phyloP scores from a whole-genome alignment of 2,329 filamentous ascomycete genomes.

The Knufia fluminis region DNA sequence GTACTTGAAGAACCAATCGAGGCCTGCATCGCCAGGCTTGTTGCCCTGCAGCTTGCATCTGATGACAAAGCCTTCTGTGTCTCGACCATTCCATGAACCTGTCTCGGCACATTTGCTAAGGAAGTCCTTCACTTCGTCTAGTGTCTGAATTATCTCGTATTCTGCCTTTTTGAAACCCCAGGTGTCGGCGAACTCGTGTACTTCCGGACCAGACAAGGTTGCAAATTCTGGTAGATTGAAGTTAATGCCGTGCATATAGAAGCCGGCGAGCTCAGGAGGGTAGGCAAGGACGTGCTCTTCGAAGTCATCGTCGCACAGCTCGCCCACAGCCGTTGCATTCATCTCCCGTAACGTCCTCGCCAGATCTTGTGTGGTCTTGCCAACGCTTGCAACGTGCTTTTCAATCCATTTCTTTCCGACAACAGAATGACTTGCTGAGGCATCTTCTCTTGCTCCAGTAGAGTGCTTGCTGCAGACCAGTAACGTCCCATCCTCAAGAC shows the following conservation, averaged over 20 bases:
- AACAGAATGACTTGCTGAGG: conserved; percentile 67
- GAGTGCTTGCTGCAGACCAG: conserved; percentile 99
- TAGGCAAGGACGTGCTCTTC: conserved; percentile 97
- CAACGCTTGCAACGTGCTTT: conserved; percentile 64
- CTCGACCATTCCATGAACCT: conserved; percentile 78
- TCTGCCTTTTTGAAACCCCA: conserved; percentile 94
- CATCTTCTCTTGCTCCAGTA: conserved; percentile 67
- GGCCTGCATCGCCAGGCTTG: conserved; percentile 37
- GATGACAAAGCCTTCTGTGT: conserved; percentile 95
- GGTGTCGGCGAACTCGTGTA: conserved; percentile 77
- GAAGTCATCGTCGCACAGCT: conserved; percentile 91
- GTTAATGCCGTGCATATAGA: conserved; percentile 95
- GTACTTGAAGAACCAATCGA: conserved; percentile 99
- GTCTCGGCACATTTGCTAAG: conserved; percentile 78
- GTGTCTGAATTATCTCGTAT: conserved; percentile 65
- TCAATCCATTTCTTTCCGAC: conserved; percentile 77
- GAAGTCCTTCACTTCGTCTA: conserved; percentile 66
- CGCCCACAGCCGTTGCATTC: conserved; percentile 90
- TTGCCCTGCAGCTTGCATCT: conserved; percentile 60
- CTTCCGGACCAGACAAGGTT: conserved; percentile 72
- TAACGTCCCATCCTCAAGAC: conserved; percentile 77
- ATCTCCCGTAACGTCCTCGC: conserved; percentile 64
- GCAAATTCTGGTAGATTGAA: conserved; percentile 86
- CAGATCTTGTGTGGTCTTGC: conserved; percentile 69
- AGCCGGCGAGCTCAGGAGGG: conserved; percentile 67